phyloP scores from a whole-genome alignment of 2,329 filamentous ascomycete species.

The Phaeosphaeria sp. region DNA sequence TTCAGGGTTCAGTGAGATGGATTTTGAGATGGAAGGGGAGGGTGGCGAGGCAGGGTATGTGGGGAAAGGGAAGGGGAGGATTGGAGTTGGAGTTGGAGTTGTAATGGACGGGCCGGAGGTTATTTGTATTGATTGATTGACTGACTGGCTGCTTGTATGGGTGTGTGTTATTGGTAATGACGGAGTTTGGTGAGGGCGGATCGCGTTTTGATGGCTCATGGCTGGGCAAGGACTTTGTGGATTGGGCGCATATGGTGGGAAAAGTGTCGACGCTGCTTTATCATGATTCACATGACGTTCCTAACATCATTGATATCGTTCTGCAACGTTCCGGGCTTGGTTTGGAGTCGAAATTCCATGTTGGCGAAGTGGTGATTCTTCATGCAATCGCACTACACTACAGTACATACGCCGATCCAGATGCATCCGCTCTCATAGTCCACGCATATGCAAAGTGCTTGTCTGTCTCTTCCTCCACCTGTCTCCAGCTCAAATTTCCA shows the following conservation, averaged over 20 bases:
- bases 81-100: background rate
- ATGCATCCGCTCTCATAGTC: slow-evolving; percentile 3
- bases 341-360: background rate
- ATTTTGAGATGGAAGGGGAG: background rate
- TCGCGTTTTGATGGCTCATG: background rate
- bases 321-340: no score
- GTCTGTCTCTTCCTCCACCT: no score
- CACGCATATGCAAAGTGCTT: background rate
- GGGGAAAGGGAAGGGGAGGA: slow-evolving; percentile 14
- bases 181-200: no score
- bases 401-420: slow-evolving; percentile 6
- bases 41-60: slow-evolving; percentile 4
- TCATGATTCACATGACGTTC: no score
- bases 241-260: background rate
- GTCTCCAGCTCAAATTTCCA: no score
- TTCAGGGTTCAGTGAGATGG: slow-evolving; percentile 3
- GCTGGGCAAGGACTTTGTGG: no score
- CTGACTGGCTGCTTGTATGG: background rate
- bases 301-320: no score
- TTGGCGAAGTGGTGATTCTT: slow-evolving; percentile 12
- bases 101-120: background rate
- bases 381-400: slow-evolving; percentile 22
- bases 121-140: slow-evolving; percentile 4
- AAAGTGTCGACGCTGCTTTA: no score
- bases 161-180: no score